Conservation (phyloP, 1,139 yeast genomes). For the Sugiyamaella castrensis region DNA sequence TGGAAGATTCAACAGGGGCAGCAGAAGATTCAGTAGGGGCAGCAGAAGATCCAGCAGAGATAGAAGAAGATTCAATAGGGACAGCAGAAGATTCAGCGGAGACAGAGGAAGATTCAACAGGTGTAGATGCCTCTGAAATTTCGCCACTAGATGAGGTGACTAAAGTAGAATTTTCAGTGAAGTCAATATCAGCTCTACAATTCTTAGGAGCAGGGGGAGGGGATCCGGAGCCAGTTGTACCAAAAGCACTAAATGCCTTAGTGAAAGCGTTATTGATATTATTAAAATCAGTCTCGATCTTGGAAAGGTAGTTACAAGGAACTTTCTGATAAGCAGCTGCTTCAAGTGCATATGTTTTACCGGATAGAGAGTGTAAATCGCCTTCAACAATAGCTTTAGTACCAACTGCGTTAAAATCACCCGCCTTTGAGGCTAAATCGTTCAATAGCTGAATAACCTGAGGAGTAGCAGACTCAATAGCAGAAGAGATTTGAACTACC, state of each 20-base stretch:
- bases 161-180: no score
- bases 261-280: constrained; percentile 14
- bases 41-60: constrained; percentile 7
- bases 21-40: constrained; percentile 4
- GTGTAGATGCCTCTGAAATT: constrained; percentile 6
- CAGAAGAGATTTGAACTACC: constrained; percentile 11
- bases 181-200: neutral
- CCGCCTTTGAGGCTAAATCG: constrained; percentile 24
- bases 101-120: constrained; percentile 8
- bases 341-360: constrained; percentile 18
- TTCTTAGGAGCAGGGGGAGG: constrained; percentile 12
- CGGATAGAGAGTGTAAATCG: constrained; percentile 18
- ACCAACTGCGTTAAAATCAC: constrained; percentile 23
- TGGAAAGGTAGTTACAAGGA: constrained; percentile 12
- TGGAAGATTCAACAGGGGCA: constrained; percentile 8
- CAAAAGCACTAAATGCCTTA: constrained; percentile 14
- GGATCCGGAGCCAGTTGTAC: constrained; percentile 6
- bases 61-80: constrained; percentile 8
- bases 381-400: constrained; percentile 24
- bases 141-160: no score
- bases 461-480: constrained; percentile 12
- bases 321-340: constrained; percentile 17
- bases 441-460: constrained; percentile 19
- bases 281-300: constrained; percentile 5
- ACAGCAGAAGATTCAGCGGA: constrained; percentile 8